These are phyloP conservation scores for Lotus japonicus DNA, from an alignment of 306 rosid genomes.

Conservation along the genomic window DNA sequence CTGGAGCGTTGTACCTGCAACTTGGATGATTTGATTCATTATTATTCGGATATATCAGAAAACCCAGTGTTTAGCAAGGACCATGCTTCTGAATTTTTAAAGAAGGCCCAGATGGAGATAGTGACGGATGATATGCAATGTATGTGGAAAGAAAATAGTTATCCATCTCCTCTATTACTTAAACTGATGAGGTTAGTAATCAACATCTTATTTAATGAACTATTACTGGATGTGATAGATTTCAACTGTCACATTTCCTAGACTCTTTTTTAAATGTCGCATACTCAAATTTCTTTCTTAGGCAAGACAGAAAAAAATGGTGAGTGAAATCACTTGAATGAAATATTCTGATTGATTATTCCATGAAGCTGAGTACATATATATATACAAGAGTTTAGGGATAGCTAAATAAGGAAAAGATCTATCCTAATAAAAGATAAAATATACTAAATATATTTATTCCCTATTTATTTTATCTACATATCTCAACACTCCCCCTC, in stretches of 20 bases:
- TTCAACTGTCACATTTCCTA: not conserved
- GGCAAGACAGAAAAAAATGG: not conserved
- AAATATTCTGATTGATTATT: no score
- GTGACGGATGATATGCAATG: conserved; percentile 20
- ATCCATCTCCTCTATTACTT: conserved; percentile 41
- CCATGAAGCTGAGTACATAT: no score
- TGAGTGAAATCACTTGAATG: no score
- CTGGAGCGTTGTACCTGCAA: conserved; percentile 65
- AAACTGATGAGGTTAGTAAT: conserved; percentile 63
- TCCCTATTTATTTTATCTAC: no score
- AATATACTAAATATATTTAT: no score
- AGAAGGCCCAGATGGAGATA: conserved; percentile 21
- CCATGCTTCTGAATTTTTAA: conserved; percentile 7
- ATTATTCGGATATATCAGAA: conserved; percentile 17
- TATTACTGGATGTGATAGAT: not conserved
- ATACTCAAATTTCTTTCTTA: not conserved
- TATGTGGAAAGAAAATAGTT: conserved; percentile 45
- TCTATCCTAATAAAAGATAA: no score
- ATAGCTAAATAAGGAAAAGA: no score
- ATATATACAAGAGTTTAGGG: no score
- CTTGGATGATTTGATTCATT: conserved; percentile 52
- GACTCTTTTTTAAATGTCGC: not conserved
- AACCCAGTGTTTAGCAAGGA: conserved; percentile 4
- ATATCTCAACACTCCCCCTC: no score
- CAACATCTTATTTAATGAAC: not conserved